Percentiles rank a stretch among this genome's conserved stretches.
phyloP scores from a whole-genome alignment of 2,329 filamentous ascomycete species.

The Pseudocercospora pini-densiflorae region DNA sequence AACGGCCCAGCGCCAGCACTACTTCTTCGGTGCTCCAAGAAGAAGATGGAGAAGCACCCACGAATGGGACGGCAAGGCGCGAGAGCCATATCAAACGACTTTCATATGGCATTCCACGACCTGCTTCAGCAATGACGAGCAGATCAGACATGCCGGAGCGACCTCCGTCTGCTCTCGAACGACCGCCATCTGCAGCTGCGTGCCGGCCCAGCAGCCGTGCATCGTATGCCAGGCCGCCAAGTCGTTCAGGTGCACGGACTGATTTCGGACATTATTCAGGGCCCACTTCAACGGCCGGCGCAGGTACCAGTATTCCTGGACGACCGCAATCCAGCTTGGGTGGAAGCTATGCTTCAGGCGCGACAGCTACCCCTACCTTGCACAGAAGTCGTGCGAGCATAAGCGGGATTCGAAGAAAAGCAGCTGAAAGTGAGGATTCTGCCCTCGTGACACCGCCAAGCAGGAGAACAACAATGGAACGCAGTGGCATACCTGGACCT shows the following conservation, averaged over 20 bases:
- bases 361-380: conserved; percentile 23
- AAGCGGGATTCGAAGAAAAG: conserved; percentile 35
- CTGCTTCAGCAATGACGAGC: conserved; percentile 32
- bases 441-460: conserved; percentile 18
- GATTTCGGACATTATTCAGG: conserved; percentile 42
- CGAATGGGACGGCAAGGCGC: conserved; percentile 25
- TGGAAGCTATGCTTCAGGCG: conserved; percentile 54
- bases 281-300: conserved; percentile 18
- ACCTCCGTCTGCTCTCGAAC: conserved; percentile 32
- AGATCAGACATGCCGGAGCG: conserved; percentile 36
- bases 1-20: conserved; percentile 61
- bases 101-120: conserved; percentile 53
- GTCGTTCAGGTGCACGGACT: conserved; percentile 51
- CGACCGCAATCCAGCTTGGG: conserved; percentile 74
- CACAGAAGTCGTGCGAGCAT: conserved; percentile 35
- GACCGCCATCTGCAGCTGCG: conserved; percentile 39
- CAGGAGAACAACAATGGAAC: conserved; percentile 30
- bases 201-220: conserved; percentile 77
- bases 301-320: conserved; percentile 35
- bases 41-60: conserved; percentile 22
- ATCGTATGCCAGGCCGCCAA: conserved; percentile 29
- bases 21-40: conserved; percentile 42
- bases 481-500: conserved; percentile 24
- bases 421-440: conserved; percentile 38
- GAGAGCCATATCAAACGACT: conserved; percentile 49